Percentiles rank a stretch among this genome's conserved stretches.
Conservation (phyloP, 495 filamentous ascomycete species). For the Barbatosphaeria neglecta region DNA sequence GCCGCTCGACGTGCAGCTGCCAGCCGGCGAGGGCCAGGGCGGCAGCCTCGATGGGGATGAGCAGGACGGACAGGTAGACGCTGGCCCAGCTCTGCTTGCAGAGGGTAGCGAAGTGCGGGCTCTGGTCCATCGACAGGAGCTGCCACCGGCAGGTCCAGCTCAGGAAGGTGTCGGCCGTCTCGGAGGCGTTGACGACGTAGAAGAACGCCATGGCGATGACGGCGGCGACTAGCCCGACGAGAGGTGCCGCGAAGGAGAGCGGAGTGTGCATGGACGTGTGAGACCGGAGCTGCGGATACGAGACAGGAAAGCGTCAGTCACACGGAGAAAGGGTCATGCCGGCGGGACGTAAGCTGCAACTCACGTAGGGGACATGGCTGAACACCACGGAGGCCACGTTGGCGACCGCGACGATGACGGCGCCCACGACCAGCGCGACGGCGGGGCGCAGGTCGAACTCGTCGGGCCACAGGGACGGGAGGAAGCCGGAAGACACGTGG, state of each 20-base stretch:
- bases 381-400: constrained; percentile 31
- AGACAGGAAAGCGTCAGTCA: constrained; percentile 1
- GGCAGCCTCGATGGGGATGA: constrained; percentile 38
- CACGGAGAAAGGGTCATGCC: constrained; percentile 4
- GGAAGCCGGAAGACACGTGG: constrained; percentile 24
- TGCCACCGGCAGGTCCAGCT: constrained; percentile 47
- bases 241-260: constrained; percentile 25
- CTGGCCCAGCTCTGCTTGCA: constrained; percentile 39
- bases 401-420: constrained; percentile 27
- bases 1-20: constrained; percentile 25
- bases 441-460: constrained; percentile 40
- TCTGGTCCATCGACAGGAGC: constrained; percentile 26
- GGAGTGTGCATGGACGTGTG: constrained; percentile 21
- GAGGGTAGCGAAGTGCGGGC: constrained; percentile 36
- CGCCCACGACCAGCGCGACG: constrained; percentile 33
- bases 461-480: constrained; percentile 38
- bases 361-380: constrained; percentile 26
- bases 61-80: constrained; percentile 37
- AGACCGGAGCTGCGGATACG: constrained; percentile 33
- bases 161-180: constrained; percentile 31
- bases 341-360: constrained; percentile 4
- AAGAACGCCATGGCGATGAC: constrained; percentile 40
- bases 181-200: constrained; percentile 40
- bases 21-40: constrained; percentile 28
- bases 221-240: constrained; percentile 31